These are phyloP conservation scores for Terana coerulea DNA, from an alignment of 768 basidiomycete genomes.

Conservation along the genomic window DNA sequence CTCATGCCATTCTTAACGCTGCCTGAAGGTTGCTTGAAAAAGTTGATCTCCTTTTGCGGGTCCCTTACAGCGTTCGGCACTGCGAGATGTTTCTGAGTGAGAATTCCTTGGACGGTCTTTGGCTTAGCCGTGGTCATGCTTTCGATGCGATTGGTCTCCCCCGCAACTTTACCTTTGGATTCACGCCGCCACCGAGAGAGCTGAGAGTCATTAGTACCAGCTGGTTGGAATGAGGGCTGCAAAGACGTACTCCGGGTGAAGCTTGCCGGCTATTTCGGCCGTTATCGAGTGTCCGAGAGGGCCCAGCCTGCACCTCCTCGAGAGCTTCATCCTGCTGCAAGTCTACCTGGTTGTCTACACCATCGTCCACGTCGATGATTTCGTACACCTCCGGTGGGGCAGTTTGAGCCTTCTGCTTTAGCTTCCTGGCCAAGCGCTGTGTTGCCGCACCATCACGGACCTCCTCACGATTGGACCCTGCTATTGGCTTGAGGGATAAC, in stretches of 20 bases:
- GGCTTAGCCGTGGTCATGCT: neutral
- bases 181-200: neutral
- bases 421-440: neutral
- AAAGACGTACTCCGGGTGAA: neutral
- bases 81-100: neutral
- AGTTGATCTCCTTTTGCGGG: neutral
- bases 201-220: neutral
- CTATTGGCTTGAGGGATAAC: neutral
- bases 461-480: neutral
- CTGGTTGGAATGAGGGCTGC: neutral
- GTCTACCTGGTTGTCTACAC: no score
- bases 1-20: neutral
- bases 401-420: neutral
- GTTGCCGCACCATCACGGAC: neutral
- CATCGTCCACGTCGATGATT: neutral
- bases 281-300: neutral
- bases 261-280: neutral
- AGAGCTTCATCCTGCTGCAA: neutral
- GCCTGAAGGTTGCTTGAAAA: neutral
- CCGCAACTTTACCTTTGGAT: neutral
- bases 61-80: neutral
- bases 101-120: neutral
- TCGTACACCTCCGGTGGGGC: neutral
- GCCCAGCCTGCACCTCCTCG: neutral
- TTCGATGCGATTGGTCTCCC: neutral